Percentiles rank a stretch among this genome's conserved stretches.
Conservation (phyloP, 345 rosid genomes). For the Lepidium didymum region DNA sequence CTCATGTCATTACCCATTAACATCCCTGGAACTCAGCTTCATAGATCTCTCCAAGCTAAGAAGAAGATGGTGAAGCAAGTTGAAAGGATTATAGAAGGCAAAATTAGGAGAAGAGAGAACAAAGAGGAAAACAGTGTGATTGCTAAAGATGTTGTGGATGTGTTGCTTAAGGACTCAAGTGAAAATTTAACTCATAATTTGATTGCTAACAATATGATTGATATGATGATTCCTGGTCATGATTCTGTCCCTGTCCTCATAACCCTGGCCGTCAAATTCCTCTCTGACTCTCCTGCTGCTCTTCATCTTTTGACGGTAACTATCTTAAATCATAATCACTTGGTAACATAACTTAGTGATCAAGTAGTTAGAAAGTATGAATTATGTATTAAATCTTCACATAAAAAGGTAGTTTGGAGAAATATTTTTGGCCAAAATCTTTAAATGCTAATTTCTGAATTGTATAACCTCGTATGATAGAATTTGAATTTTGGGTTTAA, state of each 20-base stretch:
- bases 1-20: constrained; percentile 90
- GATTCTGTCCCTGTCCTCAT: constrained; percentile 95
- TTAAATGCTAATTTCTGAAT: too few species aligned
- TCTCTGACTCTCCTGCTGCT: constrained; percentile 75
- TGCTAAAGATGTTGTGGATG: constrained; percentile 66
- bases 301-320: constrained; percentile 63
- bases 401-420: neutral
- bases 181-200: constrained; percentile 57
- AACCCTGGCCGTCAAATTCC: constrained; percentile 81
- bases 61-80: constrained; percentile 75
- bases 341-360: neutral
- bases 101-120: constrained; percentile 32
- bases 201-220: constrained; percentile 84
- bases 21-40: constrained; percentile 82
- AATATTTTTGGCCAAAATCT: too few species aligned
- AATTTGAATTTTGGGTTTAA: too few species aligned
- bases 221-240: constrained; percentile 99
- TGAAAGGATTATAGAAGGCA: constrained; percentile 39
- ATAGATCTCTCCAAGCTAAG: constrained; percentile 93
- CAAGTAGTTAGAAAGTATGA: neutral
- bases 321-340: neutral
- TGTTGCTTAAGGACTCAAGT: constrained; percentile 53
- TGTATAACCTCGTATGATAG: too few species aligned
- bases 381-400: neutral
- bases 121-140: constrained; percentile 14